phyloP scores from a whole-genome alignment of 2,329 filamentous ascomycete genomes.

The Talaromyces sp. region DNA sequence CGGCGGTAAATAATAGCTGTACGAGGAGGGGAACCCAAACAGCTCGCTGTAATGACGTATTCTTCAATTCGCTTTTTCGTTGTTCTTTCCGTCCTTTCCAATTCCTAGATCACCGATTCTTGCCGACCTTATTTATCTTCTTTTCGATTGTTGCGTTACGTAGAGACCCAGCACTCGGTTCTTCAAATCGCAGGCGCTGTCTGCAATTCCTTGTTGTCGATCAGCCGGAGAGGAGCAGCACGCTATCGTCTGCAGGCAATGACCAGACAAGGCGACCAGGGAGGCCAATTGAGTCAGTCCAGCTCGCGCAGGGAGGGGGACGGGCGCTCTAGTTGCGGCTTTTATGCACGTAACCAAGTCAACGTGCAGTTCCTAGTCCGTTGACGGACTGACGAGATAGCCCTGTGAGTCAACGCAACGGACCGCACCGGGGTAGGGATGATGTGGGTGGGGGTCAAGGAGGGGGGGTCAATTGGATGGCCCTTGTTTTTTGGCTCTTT shows the following conservation, averaged over 20 bases:
- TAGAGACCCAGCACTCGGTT: not conserved
- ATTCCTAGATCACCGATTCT: not conserved
- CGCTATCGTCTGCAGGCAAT: slow-evolving; percentile 12
- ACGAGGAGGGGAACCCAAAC: not conserved
- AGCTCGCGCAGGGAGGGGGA: not conserved
- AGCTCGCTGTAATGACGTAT: not conserved
- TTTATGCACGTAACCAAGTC: slow-evolving; percentile 15
- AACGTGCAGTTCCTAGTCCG: slow-evolving; percentile 10
- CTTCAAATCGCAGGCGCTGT: not conserved
- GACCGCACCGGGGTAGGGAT: not conserved
- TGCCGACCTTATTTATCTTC: not conserved
- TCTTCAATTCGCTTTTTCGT: not conserved
- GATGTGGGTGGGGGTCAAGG: not conserved
- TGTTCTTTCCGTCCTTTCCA: not conserved
- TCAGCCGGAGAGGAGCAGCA: slow-evolving; percentile 12
- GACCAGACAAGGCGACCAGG: not conserved
- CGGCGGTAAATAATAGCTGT: not conserved
- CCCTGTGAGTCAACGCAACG: not conserved
- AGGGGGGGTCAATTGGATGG: not conserved
- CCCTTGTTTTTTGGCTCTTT: not conserved
- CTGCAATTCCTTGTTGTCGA: slow-evolving; percentile 12
- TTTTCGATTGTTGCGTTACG: not conserved
- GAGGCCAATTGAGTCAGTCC: not conserved
- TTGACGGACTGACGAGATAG: not conserved
- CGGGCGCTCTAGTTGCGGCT: slow-evolving; percentile 9